phyloP scores from a whole-genome alignment of 345 rosid genomes.

The Anastatica hierochuntica region DNA sequence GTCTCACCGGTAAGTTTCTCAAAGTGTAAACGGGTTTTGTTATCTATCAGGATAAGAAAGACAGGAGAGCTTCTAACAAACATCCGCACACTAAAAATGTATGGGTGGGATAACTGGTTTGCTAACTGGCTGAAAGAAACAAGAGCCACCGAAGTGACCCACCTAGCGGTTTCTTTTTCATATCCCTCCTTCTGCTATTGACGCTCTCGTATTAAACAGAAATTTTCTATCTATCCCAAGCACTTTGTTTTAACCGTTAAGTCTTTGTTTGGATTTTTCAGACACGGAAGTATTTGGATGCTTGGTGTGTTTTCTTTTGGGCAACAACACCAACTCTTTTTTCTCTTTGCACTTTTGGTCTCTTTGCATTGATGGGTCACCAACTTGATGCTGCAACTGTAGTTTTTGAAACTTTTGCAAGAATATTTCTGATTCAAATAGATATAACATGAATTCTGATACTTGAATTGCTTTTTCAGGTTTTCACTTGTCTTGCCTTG shows the following conservation, averaged over 20 bases:
- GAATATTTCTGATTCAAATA: neutral
- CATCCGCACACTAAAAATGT: constrained; percentile 82
- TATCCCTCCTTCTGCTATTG: neutral
- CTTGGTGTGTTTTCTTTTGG: constrained; percentile 99
- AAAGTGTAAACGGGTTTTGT: neutral
- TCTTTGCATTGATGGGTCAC: constrained; percentile 76
- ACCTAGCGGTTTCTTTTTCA: constrained; percentile 53
- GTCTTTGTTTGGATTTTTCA: constrained; percentile 24
- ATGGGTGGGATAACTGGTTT: constrained; percentile 77
- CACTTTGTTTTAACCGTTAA: neutral
- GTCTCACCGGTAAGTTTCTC: constrained; percentile 1
- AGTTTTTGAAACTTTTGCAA: constrained; percentile 5
- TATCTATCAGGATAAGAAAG: constrained; percentile 61
- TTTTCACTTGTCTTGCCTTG: constrained; percentile 87
- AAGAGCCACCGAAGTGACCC: constrained; percentile 69
- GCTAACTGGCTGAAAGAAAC: constrained; percentile 70
- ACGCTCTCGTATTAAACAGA: neutral
- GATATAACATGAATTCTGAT: neutral
- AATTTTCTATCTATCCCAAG: neutral
- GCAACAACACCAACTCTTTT: constrained; percentile 93
- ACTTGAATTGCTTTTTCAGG: constrained; percentile 36
- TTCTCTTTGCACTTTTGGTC: constrained; percentile 81
- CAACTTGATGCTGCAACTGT: constrained; percentile 95
- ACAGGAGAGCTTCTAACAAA: constrained; percentile 80
- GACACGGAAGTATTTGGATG: constrained; percentile 93